Percentiles rank a stretch among this genome's conserved stretches.
These are phyloP conservation scores for Ganoderma sinense DNA, from an alignment of 1,284 basidiomycete species.

Conservation along the genomic window DNA sequence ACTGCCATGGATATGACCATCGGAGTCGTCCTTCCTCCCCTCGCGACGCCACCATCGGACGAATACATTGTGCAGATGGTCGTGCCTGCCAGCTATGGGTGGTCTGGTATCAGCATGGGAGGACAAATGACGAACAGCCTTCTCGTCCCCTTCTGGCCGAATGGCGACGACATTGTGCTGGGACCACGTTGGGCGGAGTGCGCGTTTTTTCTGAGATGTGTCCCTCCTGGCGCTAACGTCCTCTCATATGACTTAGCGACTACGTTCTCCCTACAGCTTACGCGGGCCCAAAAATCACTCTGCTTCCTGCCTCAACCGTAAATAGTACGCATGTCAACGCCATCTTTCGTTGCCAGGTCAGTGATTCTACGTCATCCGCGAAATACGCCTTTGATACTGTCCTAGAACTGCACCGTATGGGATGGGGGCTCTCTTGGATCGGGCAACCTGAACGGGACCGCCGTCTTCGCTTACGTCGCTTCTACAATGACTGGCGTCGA, in stretches of 20 bases:
- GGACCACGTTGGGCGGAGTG: slow-evolving; percentile 40
- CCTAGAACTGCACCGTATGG: slow-evolving; percentile 40
- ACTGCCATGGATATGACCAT: slow-evolving; percentile 36
- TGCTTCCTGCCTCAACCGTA: slow-evolving; percentile 36
- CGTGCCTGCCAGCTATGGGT: slow-evolving; percentile 37
- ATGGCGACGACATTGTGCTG: slow-evolving; percentile 34
- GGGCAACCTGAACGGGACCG: slow-evolving; percentile 35
- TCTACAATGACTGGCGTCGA: slow-evolving; percentile 33
- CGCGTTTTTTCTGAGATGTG: slow-evolving; percentile 4
- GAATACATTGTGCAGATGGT: slow-evolving; percentile 40
- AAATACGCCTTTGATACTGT: neutral
- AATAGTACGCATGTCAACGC: slow-evolving; percentile 42
- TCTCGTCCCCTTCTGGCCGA: slow-evolving; percentile 39
- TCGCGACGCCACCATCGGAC: slow-evolving; percentile 34
- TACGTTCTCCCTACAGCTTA: slow-evolving; percentile 37
- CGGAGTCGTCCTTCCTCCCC: slow-evolving; percentile 38
- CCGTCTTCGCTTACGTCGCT: slow-evolving; percentile 38
- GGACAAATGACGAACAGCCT: slow-evolving; percentile 40
- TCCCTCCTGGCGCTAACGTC: neutral
- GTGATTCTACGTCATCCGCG: neutral
- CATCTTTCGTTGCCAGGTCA: slow-evolving; percentile 41
- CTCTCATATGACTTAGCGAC: slow-evolving; percentile 31
- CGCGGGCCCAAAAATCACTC: slow-evolving; percentile 36
- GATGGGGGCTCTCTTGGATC: slow-evolving; percentile 37
- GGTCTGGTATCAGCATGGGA: slow-evolving; percentile 38